Evolutionary conservation across 2,329 filamentous ascomycete species (phyloP), one percentile per base, ranked within the genome.

Genomic region (Aspergillus niger): DNA sequence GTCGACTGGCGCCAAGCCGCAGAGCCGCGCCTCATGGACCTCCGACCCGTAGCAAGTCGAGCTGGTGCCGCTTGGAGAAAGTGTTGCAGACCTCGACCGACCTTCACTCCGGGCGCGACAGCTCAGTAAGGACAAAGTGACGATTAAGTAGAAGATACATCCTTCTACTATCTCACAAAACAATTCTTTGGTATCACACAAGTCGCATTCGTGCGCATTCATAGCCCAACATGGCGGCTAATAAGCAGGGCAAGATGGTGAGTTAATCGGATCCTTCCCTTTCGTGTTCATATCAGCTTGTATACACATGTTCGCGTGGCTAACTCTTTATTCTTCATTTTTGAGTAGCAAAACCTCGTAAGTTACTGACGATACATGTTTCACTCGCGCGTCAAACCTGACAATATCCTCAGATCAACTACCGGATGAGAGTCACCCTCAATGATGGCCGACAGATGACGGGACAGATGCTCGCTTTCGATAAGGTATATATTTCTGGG

Each of bases 181-280:
- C 32, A 36, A 67, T 67, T 68, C 69, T 69, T 74, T 73, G 67
- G 65, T 60, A 63, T 49, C 60, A 50, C 57, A 60, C 58, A 76
- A 79, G 79, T 77, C 79, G 78, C 79, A 78, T 74, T 75, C 75
- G 78, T 79, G 79, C 77, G 79, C 78, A 69, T 67, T 63, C 55
- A 58, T 44, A 55, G 63, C 69, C 65, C 63, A 68, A 48, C 75
- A 88, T 78, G 88, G 86, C 89, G 76, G 73, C 78, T 65, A 94
- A 97, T 86, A 96, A 97, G 81, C 93, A 97, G 81, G 95, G 95
- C 81, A 98, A 99, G 86, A 98, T 99, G 95, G 95, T 98, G 84
- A 85, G 91, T 88, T 60, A 49, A 60, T 53, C 57, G 51, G 10
- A 61, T 28, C 57, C 63, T 59, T 59, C 55, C 51, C 32, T 26